These are phyloP conservation scores for Lycium ferocissimum DNA, from an alignment of 257 asterid genomes.

Conservation along the genomic window DNA sequence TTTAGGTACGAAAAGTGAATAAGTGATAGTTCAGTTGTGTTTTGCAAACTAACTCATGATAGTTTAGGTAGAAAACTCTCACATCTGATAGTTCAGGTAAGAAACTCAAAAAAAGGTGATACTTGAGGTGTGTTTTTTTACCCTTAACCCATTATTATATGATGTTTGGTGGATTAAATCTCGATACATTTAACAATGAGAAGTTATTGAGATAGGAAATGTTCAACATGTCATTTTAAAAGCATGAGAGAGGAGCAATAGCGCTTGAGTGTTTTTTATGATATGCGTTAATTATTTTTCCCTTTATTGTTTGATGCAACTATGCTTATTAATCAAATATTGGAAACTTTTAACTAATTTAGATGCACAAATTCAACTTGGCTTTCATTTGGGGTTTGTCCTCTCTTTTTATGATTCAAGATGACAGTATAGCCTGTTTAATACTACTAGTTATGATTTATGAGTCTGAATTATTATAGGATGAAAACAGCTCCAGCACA, in stretches of 20 bases:
- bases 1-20: no score
- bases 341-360: background rate
- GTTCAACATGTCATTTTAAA: background rate
- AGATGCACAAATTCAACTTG: background rate
- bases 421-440: background rate
- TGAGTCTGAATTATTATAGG: no score
- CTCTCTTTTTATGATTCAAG: background rate
- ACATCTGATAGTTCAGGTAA: no score
- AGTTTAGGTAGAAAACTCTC: no score
- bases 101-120: no score
- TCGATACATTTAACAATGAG: background rate
- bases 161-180: background rate
- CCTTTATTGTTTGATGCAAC: background rate
- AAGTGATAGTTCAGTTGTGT: no score
- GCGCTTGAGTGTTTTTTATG: background rate
- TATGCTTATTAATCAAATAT: background rate
- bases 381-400: background rate
- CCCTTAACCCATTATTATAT: background rate
- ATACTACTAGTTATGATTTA: no score
- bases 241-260: background rate
- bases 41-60: no score
- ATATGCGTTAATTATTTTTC: no score
- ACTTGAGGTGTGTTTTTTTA: no score
- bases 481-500: background rate
- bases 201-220: background rate